Evolutionary conservation across 2,329 filamentous ascomycete genomes (phyloP), one percentile per base, ranked within the genome.

Genomic region (Aspergillus luchuensis): DNA sequence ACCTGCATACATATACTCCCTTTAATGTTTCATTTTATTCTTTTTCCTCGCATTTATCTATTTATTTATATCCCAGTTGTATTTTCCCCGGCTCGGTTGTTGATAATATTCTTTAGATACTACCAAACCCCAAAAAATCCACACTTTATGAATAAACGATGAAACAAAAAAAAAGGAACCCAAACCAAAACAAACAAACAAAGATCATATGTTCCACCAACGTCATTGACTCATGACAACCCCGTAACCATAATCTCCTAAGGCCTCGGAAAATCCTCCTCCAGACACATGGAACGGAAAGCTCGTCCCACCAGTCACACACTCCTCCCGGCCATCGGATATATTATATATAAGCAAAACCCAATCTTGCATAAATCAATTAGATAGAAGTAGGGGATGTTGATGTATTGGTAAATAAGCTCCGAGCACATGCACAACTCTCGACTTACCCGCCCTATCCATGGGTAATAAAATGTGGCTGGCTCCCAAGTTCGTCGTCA

Each of bases 1-100:
- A 59, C 43, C 41, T 52, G 30, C 33, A 39, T 50, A 50, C 52
- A 25, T 58, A 52, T 58, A 28, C 50, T 19, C 8, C 7, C 23
- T 48, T 30, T 30, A 30, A 50, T 57, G 8, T 21, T 47, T 19
- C 23, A n/a, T n/a, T n/a, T n/a, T 17, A 36, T 36, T 47, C 0
- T 8, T 28, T 36, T 47, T 41, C 23, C 11, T 30, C 8, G 17
- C 30, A 28, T 57, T 51, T 28, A 28, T 28, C 2, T 48, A 39
- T 8, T 28, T 48, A 39, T 28, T 53, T 43, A 36, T 57, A 19
- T 57, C 48, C 48, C 21, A 30, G 28, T 30, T 51, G 17, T 57
- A 25, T 19, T 53, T 50, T 38, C 25, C 13, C 19, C 15, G 17
- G 11, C 15, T 28, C 45, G 21, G 45, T 28, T 49, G 45, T 49